Base-by-base conservation (phyloP, 306 rosid species). In the Echinosophora koreensis region DNA sequence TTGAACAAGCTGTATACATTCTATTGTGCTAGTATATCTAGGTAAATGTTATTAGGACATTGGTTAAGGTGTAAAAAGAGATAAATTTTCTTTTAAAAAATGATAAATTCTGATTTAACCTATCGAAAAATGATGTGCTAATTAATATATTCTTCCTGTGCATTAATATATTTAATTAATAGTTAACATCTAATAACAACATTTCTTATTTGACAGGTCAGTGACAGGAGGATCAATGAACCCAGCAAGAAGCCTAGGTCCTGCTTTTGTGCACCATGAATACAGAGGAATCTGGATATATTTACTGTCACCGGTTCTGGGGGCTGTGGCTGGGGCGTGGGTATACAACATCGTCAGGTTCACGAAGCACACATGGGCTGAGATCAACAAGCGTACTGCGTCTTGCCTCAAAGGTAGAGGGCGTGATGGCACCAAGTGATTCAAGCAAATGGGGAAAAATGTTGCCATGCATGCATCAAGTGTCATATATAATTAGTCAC, bases 161-260 rank as follows among this genome's bases (percentile, higher is more conserved):
- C 22, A n/a, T n/a, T 22, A 22, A 22, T 22, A 22, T 3, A 42
- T 13, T 14, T 4, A 22, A 22, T 22, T 22, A 22, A 22, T 22
- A 22, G 22, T 22, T 22, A 22, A 22, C 22, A 22, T 22, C 32
- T 30, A 30, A 30, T 30, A 30, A 30, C 32, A 30, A 30, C 32
- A 30, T 30, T 30, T 30, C 32, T 14, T 38, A 38, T 38, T 61
- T 37, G 50, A 59, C 82, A 93, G 98, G 81, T 93, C 91, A 8
- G 44, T 90, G 2, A 66, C 96, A n/a, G 97, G 99, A 73, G 99
- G 94, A 66, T 95, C 98, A 1, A 87, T 95, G 98, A 95, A 89
- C 39, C 97, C 97, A 7, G 97, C 87, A 6, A 94, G 98, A 83
- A 94, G 91, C 69, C 32, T 94, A 27, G 97, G 97, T 8, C 97